phyloP scores from a whole-genome alignment of 2,329 filamentous ascomycete species.

The Ceratocystis cubensis region DNA sequence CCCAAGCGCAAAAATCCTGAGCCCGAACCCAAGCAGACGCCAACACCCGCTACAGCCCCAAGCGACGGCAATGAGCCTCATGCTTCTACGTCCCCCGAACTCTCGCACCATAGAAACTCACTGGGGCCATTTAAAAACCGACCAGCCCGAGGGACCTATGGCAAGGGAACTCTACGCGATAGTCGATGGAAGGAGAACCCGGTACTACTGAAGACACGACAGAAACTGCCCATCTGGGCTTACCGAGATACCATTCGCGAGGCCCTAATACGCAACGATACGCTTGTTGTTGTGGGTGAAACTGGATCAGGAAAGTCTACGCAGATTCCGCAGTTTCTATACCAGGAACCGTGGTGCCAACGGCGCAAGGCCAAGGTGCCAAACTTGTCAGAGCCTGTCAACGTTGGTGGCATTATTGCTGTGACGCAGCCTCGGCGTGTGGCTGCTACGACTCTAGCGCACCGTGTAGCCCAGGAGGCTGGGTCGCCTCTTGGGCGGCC shows the following conservation, averaged over 20 bases:
- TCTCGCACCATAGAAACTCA: neutral
- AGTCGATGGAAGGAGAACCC: slow-evolving; percentile 26
- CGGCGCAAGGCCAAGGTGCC: slow-evolving; percentile 36
- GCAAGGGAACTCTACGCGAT: slow-evolving; percentile 5
- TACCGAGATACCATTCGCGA: slow-evolving; percentile 57
- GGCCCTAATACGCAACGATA: slow-evolving; percentile 49
- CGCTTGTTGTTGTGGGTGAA: slow-evolving; percentile 80
- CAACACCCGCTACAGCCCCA: slow-evolving; percentile 27
- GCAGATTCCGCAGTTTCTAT: slow-evolving; percentile 84
- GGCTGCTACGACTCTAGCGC: slow-evolving; percentile 80
- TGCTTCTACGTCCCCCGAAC: neutral
- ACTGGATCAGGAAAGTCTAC: slow-evolving; percentile 96
- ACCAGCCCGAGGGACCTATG: neutral
- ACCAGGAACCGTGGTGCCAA: slow-evolving; percentile 65
- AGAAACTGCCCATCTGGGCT: slow-evolving; percentile 68
- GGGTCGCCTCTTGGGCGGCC: slow-evolving; percentile 36
- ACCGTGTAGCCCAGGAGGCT: slow-evolving; percentile 70
- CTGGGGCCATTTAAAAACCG: neutral
- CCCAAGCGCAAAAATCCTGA: slow-evolving; percentile 11
- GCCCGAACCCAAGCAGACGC: slow-evolving; percentile 26
- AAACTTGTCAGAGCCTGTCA: slow-evolving; percentile 30
- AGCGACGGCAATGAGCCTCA: neutral
- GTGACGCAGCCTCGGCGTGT: slow-evolving; percentile 94
- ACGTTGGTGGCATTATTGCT: slow-evolving; percentile 68
- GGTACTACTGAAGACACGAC: slow-evolving; percentile 38